phyloP scores from a whole-genome alignment of 257 asterid genomes.

The Fraxinus americana region DNA sequence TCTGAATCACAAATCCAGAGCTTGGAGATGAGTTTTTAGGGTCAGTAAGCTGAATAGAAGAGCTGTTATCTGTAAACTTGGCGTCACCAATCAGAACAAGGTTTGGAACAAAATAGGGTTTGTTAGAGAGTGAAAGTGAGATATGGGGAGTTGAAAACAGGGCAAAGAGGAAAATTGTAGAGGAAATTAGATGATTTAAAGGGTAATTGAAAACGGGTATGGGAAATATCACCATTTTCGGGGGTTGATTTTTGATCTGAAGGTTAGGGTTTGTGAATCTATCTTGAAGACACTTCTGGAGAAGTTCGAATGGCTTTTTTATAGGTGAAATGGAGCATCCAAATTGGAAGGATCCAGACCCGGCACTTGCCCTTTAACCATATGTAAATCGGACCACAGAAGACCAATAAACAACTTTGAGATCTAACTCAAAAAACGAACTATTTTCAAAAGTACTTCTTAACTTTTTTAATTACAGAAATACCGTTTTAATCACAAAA shows the following conservation, averaged over 20 bases:
- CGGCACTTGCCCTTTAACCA: background rate
- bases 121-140: conserved; percentile 41
- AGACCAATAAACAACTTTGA: too few relatives aligned
- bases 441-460: too few relatives aligned
- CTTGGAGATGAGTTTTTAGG: conserved; percentile 45
- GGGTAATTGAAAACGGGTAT: background rate
- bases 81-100: conserved; percentile 64
- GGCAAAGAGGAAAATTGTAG: conserved; percentile 29
- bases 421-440: too few relatives aligned
- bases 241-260: background rate
- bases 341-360: background rate
- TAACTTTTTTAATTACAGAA: too few relatives aligned
- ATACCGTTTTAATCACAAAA: too few relatives aligned
- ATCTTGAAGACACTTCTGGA: background rate
- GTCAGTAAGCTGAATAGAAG: conserved; percentile 57
- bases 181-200: background rate
- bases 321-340: background rate
- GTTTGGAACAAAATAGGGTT: conserved; percentile 29
- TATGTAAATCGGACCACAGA: too few relatives aligned
- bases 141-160: conserved; percentile 30
- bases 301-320: background rate
- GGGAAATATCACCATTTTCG: background rate
- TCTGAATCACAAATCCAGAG: conserved; percentile 63
- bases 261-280: conserved; percentile 24
- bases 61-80: conserved; percentile 28